Conservation (phyloP, 2,329 filamentous ascomycete genomes). For the Penicillium sp. region DNA sequence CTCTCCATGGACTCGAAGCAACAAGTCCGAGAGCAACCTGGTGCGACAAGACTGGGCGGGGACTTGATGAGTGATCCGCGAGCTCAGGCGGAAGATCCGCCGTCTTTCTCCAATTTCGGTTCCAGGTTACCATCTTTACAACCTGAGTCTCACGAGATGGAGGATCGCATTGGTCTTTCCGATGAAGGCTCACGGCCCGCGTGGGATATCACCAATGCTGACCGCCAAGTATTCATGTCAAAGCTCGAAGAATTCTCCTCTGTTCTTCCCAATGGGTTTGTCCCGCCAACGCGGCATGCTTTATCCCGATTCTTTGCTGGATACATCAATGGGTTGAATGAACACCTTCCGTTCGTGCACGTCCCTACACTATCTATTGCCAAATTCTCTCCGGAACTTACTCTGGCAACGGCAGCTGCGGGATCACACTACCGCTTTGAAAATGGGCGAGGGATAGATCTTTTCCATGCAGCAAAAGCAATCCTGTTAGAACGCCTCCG, state of each 20-base stretch:
- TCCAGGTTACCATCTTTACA: constrained; percentile 47
- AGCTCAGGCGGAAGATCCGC: constrained; percentile 37
- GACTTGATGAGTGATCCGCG: constrained; percentile 40
- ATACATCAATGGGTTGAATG: constrained; percentile 50
- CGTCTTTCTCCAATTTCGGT: constrained; percentile 48
- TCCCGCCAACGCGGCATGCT: constrained; percentile 47
- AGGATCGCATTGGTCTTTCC: constrained; percentile 39
- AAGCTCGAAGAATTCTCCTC: constrained; percentile 46
- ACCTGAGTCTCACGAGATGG: constrained; percentile 44
- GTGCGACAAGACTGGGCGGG: constrained; percentile 34
- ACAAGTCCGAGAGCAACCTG: constrained; percentile 27
- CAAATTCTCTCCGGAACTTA: constrained; percentile 46
- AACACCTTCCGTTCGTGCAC: constrained; percentile 52
- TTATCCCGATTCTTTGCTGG: constrained; percentile 49
- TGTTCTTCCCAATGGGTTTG: constrained; percentile 45
- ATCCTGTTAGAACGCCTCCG: constrained; percentile 52
- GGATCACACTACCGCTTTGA: constrained; percentile 49
- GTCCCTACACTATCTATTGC: constrained; percentile 46
- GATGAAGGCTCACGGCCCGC: constrained; percentile 44
- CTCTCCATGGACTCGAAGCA: constrained; percentile 38
- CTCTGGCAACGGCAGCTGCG: constrained; percentile 50
- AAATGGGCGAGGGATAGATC: constrained; percentile 50
- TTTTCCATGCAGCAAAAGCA: constrained; percentile 55
- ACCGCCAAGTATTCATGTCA: constrained; percentile 43
- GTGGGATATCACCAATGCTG: constrained; percentile 47